Evolutionary conservation across 371 early-diverging fungal species (phyloP).

Genomic region (Circinella minor): DNA sequence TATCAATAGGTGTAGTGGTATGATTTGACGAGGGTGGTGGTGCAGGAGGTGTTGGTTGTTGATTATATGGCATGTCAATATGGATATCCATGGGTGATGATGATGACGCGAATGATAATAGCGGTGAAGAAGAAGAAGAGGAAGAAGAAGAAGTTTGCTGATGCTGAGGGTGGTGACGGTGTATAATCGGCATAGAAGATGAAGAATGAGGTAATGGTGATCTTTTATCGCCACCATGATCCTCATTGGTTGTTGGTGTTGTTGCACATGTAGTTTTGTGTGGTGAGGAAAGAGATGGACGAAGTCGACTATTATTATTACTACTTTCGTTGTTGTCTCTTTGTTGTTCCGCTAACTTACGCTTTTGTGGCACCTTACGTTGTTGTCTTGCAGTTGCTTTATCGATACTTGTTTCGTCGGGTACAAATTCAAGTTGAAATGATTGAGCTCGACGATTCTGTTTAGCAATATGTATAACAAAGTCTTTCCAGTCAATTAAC

Average conservation of each 20-base stretch:
- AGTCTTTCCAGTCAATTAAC: conserved; percentile 41
- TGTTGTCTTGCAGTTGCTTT: conserved; percentile 3
- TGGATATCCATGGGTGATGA: not conserved
- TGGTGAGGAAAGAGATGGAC: conserved; percentile 9
- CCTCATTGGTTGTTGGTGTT: not conserved
- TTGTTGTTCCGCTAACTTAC: conserved; percentile 13
- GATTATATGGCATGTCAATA: not conserved
- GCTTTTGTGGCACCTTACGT: conserved; percentile 20
- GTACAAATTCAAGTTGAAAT: conserved; percentile 28
- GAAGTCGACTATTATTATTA: not conserved
- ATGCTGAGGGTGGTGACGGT: not conserved
- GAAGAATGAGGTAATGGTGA: conserved; percentile 6
- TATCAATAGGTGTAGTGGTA: not conserved
- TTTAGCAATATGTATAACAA: conserved; percentile 29
- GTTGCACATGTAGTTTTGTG: not conserved
- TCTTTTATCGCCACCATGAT: not conserved
- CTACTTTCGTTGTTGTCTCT: not conserved
- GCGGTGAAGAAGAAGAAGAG: not conserved
- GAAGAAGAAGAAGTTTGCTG: not conserved
- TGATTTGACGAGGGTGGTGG: not conserved
- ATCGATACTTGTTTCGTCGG: conserved; percentile 20
- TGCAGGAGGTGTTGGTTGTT: not conserved
- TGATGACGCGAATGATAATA: conserved; percentile 6
- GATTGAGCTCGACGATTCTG: conserved; percentile 21
- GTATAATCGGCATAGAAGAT: conserved; percentile 2